Base-by-base conservation (phyloP, 106 monocot genomes). In the Vanilla planifolia region DNA sequence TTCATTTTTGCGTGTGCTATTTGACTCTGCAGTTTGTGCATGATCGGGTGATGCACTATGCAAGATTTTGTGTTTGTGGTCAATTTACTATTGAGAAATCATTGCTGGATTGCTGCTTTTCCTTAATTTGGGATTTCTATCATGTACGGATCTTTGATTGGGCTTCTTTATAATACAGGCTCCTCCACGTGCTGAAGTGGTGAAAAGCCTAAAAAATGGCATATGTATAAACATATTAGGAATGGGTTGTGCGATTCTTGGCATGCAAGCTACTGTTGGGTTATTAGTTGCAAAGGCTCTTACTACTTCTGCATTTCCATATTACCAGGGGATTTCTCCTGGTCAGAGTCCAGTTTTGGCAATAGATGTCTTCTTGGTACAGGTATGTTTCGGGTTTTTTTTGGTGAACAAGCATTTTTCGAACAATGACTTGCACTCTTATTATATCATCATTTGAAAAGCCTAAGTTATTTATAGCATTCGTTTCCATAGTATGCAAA, bases 241-340 rank as follows among this genome's bases (percentile, higher is more conserved):
- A 33, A 90, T 95, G 95, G 95, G 86, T 69, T 80, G 86, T 70
- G 74, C 95, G 51, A 59, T 95, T 61, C 78, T 95, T 67, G 95
- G 95, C 2, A 81, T 95, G 95, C 95, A 95, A 81, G 95, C 95
- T 42, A 95, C 89, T 29, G 90, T 95, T 61, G 95, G 95, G 27
- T 62, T 82, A 36, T 62, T 95, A 58, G 95, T 95, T 66, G 86
- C 90, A 20, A 95, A 95, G 62, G 86, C 95, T 8, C 90, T 95
- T 51, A 95, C 90, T 51, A 81, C 90, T 29, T 95, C 95, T 33
- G 78, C 90, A 55, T 80, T 81, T 62, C 95, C 95, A 45, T 89
- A 86, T 35, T 95, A 90, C 67, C 95, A 90, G 56, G 90, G 86
- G 55, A 79, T 95, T 68, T 55, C 78, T 33, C 76, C 95, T 60